Percentiles rank a stretch among this genome's conserved stretches.
phyloP scores from a whole-genome alignment of 352 stramenopile genomes.

The Thalassiosira hispida region DNA sequence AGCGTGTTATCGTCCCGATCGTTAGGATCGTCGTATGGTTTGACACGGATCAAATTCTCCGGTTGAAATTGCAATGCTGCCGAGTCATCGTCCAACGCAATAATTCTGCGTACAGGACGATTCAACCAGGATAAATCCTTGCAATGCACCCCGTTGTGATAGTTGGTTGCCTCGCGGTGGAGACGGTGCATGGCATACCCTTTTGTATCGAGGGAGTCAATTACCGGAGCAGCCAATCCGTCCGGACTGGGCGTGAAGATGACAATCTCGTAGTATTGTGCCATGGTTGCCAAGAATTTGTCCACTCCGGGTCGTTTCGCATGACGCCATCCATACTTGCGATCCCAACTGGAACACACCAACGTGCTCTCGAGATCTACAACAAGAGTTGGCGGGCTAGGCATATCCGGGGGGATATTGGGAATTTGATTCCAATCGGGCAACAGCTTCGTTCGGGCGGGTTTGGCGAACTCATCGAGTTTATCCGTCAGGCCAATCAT shows the following conservation, averaged over 20 bases:
- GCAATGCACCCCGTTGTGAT: slow-evolving; percentile 82
- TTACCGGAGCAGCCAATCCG: slow-evolving; percentile 79
- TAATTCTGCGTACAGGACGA: slow-evolving; percentile 81
- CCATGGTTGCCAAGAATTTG: slow-evolving; percentile 87
- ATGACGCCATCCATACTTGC: slow-evolving; percentile 86
- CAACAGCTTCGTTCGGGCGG: slow-evolving; percentile 87
- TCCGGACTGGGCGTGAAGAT: slow-evolving; percentile 84
- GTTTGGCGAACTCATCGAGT: slow-evolving; percentile 78
- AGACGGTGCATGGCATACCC: slow-evolving; percentile 85
- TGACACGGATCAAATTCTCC: slow-evolving; percentile 85
- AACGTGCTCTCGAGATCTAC: slow-evolving; percentile 90
- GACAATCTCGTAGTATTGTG: slow-evolving; percentile 91
- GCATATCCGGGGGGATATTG: slow-evolving; percentile 87
- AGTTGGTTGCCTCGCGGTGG: slow-evolving; percentile 84
- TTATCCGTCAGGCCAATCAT: slow-evolving; percentile 71
- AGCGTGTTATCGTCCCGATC: slow-evolving; percentile 81
- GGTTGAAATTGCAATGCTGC: slow-evolving; percentile 76
- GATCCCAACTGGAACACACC: slow-evolving; percentile 86
- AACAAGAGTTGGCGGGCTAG: slow-evolving; percentile 86
- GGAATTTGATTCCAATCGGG: slow-evolving; percentile 87
- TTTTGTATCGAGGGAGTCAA: slow-evolving; percentile 81
- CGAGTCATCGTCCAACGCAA: slow-evolving; percentile 84
- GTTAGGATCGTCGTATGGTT: slow-evolving; percentile 81
- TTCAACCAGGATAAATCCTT: slow-evolving; percentile 86
- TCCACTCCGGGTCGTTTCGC: slow-evolving; percentile 89